Base-by-base conservation (phyloP, 2,329 filamentous ascomycete species). In the Trichoderma brevicompactum region DNA sequence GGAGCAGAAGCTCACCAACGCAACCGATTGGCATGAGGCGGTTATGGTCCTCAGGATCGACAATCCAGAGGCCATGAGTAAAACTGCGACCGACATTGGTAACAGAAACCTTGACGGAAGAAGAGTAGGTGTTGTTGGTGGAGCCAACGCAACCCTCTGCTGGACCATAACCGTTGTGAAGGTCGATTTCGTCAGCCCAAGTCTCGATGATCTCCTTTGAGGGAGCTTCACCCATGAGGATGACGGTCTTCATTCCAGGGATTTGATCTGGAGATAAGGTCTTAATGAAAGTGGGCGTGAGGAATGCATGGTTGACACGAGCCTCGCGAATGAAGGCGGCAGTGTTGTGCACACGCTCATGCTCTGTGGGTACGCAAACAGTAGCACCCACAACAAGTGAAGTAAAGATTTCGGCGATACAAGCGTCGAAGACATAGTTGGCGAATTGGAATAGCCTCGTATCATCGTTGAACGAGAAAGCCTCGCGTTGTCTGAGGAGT, bases 151-250 rank as follows among this genome's bases (percentile, higher is more conserved):
- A 65, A 1, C 9, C 66, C 10, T 70, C 70, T n/a, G 69, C 64
- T 7, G 71, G 70, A 1, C 72, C 72, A 13, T 69, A 73, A 0
- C 6, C 43, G 19, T 69, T 70, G 17, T 64, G 13, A 1, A 72
- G 23, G 0, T 40, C 40, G 3, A 67, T 36, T 1, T 60, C 13
- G 8, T 48, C 64, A 7, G 28, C 43, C 72, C 73, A 74, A 7
- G 7, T 36, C 2, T 59, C 50, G 9, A 62, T 6, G 28, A 6
- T 66, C 61, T 28, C 67, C 75, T 7, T 82, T 77, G 64, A 83
- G 0, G 67, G 28, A 6, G 67, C 44, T 38, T 70, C 70, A 1
- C 70, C 69, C 7, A 13, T 58, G 0, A 65, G 10, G 1, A 67
- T 32, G 5, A 70, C 49, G 0, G 64, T 54, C 36, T 68, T 61